A percentile compares a stretch with the other conserved stretches of the same genome.
Evolutionary conservation across 805 yeast genomes (phyloP).

Genomic region (Kurtzmaniella cleridarum): DNA sequence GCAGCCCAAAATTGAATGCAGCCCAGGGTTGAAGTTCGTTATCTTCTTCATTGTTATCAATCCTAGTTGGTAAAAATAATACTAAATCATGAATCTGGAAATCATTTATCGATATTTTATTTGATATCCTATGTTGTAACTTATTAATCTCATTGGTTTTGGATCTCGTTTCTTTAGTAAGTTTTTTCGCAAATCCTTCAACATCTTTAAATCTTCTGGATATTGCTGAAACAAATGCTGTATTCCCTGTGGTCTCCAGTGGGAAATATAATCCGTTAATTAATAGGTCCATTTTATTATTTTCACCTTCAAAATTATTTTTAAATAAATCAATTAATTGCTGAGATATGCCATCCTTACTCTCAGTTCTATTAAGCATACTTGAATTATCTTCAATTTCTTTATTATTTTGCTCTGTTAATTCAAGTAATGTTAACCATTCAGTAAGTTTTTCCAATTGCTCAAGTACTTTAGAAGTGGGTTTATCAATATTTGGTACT

Average conservation of each 20-base stretch:
- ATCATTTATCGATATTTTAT: slow-evolving; percentile 59
- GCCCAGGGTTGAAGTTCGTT: slow-evolving; percentile 70
- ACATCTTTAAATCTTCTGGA: slow-evolving; percentile 81
- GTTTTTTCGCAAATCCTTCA: slow-evolving; percentile 79
- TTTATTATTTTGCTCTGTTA: too few relatives aligned
- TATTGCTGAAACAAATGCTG: slow-evolving; percentile 28
- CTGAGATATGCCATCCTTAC: slow-evolving; percentile 9
- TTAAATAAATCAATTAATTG: slow-evolving; percentile 13
- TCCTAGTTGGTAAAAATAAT: slow-evolving; percentile 74
- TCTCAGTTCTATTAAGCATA: neutral
- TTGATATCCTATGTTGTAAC: slow-evolving; percentile 28
- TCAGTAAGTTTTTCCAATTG: slow-evolving; percentile 34
- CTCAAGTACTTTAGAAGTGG: slow-evolving; percentile 35
- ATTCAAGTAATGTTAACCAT: slow-evolving; percentile 35
- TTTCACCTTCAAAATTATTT: slow-evolving; percentile 10
- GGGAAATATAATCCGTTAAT: slow-evolving; percentile 7
- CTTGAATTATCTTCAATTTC: neutral
- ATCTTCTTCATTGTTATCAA: slow-evolving; percentile 24
- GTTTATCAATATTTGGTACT: slow-evolving; percentile 23
- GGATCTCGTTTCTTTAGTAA: slow-evolving; percentile 64
- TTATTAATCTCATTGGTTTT: slow-evolving; percentile 43
- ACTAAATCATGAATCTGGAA: slow-evolving; percentile 76
- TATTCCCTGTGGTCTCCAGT: neutral
- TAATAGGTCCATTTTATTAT: slow-evolving; percentile 13
- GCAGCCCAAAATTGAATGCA: slow-evolving; percentile 84